Evolutionary conservation across 169 alveolate species (phyloP), one percentile per base, ranked within the genome.

Genomic region (Plasmodium malariae): DNA sequence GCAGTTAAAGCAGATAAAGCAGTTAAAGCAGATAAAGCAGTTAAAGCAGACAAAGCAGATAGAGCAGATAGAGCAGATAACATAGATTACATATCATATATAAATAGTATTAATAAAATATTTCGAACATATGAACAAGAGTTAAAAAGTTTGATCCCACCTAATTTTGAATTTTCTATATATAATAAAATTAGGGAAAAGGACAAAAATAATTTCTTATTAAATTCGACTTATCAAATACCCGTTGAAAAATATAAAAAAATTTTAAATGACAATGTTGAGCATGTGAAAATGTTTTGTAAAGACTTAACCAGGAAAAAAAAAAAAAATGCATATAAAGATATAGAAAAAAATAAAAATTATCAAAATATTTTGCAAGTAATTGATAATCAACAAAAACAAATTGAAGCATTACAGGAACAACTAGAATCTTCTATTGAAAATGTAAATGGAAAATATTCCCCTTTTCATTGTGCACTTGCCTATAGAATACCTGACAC

Each of bases 401-500:
- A 94, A 87, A 94, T 94, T 2, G 95, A 94, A 24, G 37, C 70
- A 14, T 63, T 87, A 55, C 88, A 87, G 51, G 88, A 87, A 19
- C 83, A 87, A 17, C 51, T 87, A 17, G 83, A 74, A 48, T 28
- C 72, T 24, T 71, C 86, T 30, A 59, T 73, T 49, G 90, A 76
- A 11, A 74, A 76, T 0, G n/a, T 17, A 6, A 34, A 62, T 89
- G 80, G 89, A 76, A 87, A 93, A 57, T 71, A 83, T 26, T 80
- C 92, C 12, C 95, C 94, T 19, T 65, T 92, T 7, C 65, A 80
- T 54, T 94, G 94, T 72, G 95, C 94, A 14, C 57, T 94, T 48
- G 80, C 96, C 14, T 94, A 94, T 80, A 71, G 96, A 36, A 92
- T 92, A 69, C 96, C 96, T 30, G 89, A 92, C 43, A 92, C 94